Conservation (phyloP, 2,329 filamentous ascomycete genomes). For the Dothistroma septosporum region DNA sequence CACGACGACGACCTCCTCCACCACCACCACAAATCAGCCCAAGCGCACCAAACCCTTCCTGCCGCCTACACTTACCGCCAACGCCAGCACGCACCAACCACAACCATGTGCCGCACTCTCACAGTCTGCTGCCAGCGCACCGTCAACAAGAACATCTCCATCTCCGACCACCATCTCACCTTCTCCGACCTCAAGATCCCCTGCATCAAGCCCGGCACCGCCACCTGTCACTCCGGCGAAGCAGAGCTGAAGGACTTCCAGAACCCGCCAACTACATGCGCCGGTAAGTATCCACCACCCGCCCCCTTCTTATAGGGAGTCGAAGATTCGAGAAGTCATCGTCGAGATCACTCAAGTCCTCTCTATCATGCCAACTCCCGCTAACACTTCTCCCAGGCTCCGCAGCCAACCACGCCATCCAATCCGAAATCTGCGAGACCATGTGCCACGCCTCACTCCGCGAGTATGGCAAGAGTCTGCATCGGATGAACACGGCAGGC, state of each 20-base stretch:
- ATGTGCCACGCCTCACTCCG: background rate
- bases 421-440: background rate
- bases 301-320: no score
- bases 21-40: background rate
- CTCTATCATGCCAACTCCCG: background rate
- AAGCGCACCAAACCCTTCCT: no score
- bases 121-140: constrained; percentile 12
- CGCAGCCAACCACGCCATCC: background rate
- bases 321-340: no score
- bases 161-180: constrained; percentile 11
- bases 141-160: background rate
- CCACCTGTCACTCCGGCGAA: constrained; percentile 5
- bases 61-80: no score
- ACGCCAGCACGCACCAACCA: background rate
- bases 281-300: constrained; percentile 8
- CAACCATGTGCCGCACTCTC: constrained; percentile 14
- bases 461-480: constrained; percentile 1
- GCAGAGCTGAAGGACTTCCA: constrained; percentile 12
- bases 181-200: constrained; percentile 11
- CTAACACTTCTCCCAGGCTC: constrained; percentile 4
- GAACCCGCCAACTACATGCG: constrained; percentile 14
- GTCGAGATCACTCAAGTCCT: background rate
- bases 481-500: background rate
- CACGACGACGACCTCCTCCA: background rate
- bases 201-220: constrained; percentile 13